Conservation (phyloP, 306 rosid genomes). For the Albizia julibrissin region DNA sequence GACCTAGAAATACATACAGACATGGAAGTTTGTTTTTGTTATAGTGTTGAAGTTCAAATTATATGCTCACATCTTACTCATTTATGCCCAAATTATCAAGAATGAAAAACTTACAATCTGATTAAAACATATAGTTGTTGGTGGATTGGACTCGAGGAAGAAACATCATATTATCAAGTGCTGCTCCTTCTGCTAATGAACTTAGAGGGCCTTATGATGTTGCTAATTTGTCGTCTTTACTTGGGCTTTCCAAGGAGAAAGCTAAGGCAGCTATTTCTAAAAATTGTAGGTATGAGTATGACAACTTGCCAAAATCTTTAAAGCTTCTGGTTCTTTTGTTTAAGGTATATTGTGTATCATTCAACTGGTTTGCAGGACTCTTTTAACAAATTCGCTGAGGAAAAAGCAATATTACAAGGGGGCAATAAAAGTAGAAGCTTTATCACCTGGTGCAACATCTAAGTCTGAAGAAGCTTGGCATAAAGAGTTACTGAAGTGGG, state of each 20-base stretch:
- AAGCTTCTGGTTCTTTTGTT: constrained; percentile 17
- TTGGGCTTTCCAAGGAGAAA: constrained; percentile 71
- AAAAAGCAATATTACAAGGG: constrained; percentile 76
- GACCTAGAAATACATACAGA: neutral
- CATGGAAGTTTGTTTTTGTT: neutral
- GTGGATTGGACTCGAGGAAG: constrained; percentile 90
- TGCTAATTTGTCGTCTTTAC: constrained; percentile 72
- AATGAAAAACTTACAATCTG: constrained; percentile 23
- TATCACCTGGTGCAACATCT: constrained; percentile 49
- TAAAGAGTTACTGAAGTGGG: constrained; percentile 67
- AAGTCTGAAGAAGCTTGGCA: constrained; percentile 50
- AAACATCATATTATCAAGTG: constrained; percentile 74
- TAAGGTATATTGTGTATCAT: constrained; percentile 5
- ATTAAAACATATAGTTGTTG: constrained; percentile 52
- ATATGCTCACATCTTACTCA: neutral
- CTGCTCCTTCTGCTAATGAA: constrained; percentile 69
- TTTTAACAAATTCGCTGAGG: constrained; percentile 71
- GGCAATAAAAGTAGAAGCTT: constrained; percentile 67
- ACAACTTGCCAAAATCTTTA: constrained; percentile 23
- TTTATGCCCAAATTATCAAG: constrained; percentile 2
- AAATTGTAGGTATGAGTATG: constrained; percentile 86
- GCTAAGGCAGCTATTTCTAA: constrained; percentile 85
- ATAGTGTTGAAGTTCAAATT: neutral
- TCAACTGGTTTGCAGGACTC: constrained; percentile 54
- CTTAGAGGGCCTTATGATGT: constrained; percentile 92